Conservation (phyloP, 768 basidiomycete species). For the Boletus sensibilis region DNA sequence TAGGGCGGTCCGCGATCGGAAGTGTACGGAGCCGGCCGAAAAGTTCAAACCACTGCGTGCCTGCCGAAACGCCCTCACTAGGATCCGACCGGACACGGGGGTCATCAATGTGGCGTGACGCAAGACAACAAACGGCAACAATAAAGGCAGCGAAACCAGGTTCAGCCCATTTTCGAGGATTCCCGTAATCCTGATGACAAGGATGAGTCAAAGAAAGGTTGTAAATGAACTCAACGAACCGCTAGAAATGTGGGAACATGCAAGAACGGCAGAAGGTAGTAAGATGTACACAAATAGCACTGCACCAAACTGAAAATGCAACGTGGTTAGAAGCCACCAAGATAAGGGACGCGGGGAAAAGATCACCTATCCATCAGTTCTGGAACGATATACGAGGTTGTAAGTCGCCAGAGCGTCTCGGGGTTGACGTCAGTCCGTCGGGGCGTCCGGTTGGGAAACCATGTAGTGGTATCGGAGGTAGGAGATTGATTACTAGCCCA, state of each 20-base stretch:
- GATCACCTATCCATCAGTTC: slow-evolving; percentile 91
- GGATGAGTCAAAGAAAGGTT: slow-evolving; percentile 16
- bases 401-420: slow-evolving; percentile 81
- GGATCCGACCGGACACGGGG: slow-evolving; percentile 83
- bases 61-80: slow-evolving; percentile 81
- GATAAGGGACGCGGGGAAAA: slow-evolving; percentile 15
- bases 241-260: slow-evolving; percentile 88
- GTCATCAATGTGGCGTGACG: slow-evolving; percentile 91
- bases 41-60: slow-evolving; percentile 89
- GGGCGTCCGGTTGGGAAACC: slow-evolving; percentile 84
- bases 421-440: slow-evolving; percentile 79
- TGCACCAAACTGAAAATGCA: slow-evolving; percentile 60
- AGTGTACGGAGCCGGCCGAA: slow-evolving; percentile 85
- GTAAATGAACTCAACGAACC: slow-evolving; percentile 40
- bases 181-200: slow-evolving; percentile 74
- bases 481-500: slow-evolving; percentile 34
- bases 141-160: slow-evolving; percentile 94
- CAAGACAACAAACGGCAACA: slow-evolving; percentile 88
- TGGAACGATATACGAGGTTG: slow-evolving; percentile 82
- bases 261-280: slow-evolving; percentile 88
- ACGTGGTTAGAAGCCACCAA: slow-evolving; percentile 14
- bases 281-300: slow-evolving; percentile 88
- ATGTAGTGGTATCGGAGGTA: slow-evolving; percentile 44
- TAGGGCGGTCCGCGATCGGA: slow-evolving; percentile 84
- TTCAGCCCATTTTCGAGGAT: slow-evolving; percentile 93